Conservation (phyloP, 139 green algal genomes). For the Mesotaenium endlicherianum region DNA sequence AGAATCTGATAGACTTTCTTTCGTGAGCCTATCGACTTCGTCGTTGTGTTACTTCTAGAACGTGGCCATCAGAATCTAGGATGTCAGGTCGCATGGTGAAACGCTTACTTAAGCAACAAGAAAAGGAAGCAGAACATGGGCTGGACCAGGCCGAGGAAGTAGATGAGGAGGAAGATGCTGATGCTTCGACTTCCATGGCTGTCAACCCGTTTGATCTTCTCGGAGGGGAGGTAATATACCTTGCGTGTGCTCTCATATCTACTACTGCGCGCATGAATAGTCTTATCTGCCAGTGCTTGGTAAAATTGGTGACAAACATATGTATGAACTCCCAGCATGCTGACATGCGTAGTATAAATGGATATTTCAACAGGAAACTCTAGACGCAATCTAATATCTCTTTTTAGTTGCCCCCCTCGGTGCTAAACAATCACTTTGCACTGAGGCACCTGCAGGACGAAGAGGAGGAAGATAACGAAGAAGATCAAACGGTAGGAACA, state of each 20-base stretch:
- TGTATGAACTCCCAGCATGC: background rate
- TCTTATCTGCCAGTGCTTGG: background rate
- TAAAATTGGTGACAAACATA: background rate
- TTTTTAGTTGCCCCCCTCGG: background rate
- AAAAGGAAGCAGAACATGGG: constrained; percentile 23
- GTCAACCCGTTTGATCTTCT: constrained; percentile 40
- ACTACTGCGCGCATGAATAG: background rate
- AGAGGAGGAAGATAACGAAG: constrained; percentile 53
- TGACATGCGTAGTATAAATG: background rate
- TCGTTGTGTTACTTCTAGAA: no score
- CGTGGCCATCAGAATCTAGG: no score
- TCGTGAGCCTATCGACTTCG: no score
- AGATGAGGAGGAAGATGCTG: constrained; percentile 28
- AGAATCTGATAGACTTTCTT: no score
- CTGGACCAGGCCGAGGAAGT: constrained; percentile 13
- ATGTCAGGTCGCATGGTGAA: constrained; percentile 20
- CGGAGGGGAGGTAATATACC: constrained; percentile 6
- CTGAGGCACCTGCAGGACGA: background rate
- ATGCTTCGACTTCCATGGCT: background rate
- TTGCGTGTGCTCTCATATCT: background rate
- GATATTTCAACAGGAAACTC: background rate
- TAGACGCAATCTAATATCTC: background rate
- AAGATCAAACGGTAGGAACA: background rate
- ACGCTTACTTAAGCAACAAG: constrained; percentile 19
- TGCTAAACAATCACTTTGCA: background rate